A percentile compares a stretch with the other conserved stretches of the same genome.
Conservation (phyloP, 2,329 filamentous ascomycete genomes). For the Karstenula rhodostoma region DNA sequence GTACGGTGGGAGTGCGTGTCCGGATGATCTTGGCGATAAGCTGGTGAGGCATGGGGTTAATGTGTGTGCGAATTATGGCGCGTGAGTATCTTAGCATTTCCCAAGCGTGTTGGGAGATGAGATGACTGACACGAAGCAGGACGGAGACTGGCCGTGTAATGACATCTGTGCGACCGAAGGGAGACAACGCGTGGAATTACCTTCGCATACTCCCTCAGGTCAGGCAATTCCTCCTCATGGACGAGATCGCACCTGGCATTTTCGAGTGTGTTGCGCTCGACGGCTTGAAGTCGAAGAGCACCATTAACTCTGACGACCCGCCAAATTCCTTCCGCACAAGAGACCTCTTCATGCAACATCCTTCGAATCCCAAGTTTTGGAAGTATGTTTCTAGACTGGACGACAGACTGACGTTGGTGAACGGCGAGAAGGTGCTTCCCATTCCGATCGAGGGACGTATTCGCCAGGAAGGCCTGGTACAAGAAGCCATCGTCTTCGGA, state of each 20-base stretch:
- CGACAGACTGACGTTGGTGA: conserved; percentile 57
- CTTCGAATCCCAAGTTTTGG: conserved; percentile 54
- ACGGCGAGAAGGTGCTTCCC: conserved; percentile 61
- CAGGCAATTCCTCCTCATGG: conserved; percentile 54
- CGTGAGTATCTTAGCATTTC: conserved; percentile 54
- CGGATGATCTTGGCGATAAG: conserved; percentile 65
- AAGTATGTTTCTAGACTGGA: conserved; percentile 58
- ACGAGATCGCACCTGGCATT: conserved; percentile 47
- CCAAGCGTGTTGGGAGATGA: neutral
- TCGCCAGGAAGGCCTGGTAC: conserved; percentile 60
- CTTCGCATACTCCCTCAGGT: conserved; percentile 55
- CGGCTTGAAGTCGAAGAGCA: conserved; percentile 48
- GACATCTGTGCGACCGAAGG: conserved; percentile 63
- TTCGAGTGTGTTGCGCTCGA: conserved; percentile 52
- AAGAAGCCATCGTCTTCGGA: conserved; percentile 67
- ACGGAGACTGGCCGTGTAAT: conserved; percentile 70
- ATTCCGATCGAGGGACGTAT: conserved; percentile 63
- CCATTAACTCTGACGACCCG: conserved; percentile 56
- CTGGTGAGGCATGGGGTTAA: conserved; percentile 63
- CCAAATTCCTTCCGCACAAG: conserved; percentile 57
- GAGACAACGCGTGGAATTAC: conserved; percentile 69
- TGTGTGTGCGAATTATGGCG: conserved; percentile 65
- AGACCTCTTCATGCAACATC: conserved; percentile 58
- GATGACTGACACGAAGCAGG: conserved; percentile 36
- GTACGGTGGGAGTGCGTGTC: conserved; percentile 66